Evolutionary conservation across 768 basidiomycete species (phyloP).

Genomic region (Lactarius indigo): DNA sequence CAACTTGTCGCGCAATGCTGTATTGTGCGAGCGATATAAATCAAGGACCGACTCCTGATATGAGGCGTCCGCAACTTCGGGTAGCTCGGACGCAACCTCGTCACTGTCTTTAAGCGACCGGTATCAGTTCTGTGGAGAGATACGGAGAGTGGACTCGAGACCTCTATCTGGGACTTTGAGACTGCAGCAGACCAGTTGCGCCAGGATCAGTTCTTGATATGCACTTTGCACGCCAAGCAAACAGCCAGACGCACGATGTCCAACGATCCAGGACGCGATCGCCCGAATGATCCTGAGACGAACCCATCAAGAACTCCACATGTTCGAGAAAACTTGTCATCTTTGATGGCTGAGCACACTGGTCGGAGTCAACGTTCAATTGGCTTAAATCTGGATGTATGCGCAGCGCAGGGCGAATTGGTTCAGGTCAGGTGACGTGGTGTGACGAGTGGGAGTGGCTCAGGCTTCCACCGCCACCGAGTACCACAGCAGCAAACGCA

Average conservation of each 20-base stretch:
- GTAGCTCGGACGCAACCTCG: constrained; percentile 8
- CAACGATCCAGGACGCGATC: constrained; percentile 21
- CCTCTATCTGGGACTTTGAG: constrained; percentile 15
- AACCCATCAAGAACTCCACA: constrained; percentile 16
- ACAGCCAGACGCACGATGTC: constrained; percentile 19
- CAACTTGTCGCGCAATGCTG: constrained; percentile 7
- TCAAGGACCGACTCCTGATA: constrained; percentile 22
- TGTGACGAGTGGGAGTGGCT: not conserved
- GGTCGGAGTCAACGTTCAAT: not conserved
- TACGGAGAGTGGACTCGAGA: not conserved
- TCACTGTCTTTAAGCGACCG: constrained; percentile 12
- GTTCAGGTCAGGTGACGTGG: not conserved
- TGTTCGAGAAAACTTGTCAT: constrained; percentile 22
- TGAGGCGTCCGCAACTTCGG: constrained; percentile 18
- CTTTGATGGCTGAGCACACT: not conserved
- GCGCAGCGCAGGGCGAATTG: not conserved
- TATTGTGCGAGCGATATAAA: constrained; percentile 14
- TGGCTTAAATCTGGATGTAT: not conserved
- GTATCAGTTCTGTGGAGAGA: constrained; percentile 1
- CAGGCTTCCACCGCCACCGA: not conserved
- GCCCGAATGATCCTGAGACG: constrained; percentile 17
- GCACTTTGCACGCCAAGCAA: not conserved
- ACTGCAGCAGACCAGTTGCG: not conserved
- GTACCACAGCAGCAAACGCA: not conserved
- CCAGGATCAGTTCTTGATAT: constrained; percentile 6